Percentiles rank a stretch among this genome's conserved stretches.
Conservation (phyloP, 164 flowering plant species). For the Liquidambar formosana region DNA sequence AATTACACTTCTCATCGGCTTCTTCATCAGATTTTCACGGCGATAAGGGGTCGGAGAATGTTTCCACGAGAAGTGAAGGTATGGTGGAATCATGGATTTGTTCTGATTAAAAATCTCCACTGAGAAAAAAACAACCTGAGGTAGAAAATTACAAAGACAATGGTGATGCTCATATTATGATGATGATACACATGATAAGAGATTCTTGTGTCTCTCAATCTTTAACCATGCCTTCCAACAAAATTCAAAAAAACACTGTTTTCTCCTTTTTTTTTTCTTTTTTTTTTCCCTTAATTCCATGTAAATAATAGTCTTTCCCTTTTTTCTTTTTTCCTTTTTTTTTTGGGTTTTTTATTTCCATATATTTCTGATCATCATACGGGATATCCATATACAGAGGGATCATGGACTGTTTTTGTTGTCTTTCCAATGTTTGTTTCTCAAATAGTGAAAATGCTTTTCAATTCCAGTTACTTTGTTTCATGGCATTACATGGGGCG, state of each 20-base stretch:
- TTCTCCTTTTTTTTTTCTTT: background rate
- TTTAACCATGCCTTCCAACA: constrained; percentile 19
- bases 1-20: constrained; percentile 10
- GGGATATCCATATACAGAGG: constrained; percentile 1
- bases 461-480: background rate
- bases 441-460: background rate
- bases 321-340: background rate
- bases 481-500: background rate
- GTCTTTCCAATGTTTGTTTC: background rate
- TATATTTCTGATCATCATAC: background rate
- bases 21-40: constrained; percentile 27
- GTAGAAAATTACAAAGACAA: background rate
- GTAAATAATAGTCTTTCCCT: constrained; percentile 26
- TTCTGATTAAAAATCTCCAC: constrained; percentile 27
- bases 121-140: background rate
- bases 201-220: constrained; percentile 10
- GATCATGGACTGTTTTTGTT: no score
- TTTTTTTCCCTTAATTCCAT: constrained; percentile 8
- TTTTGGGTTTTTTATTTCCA: background rate
- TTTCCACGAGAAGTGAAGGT: constrained; percentile 42
- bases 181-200: constrained; percentile 13
- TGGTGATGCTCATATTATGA: constrained; percentile 9
- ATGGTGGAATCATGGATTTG: constrained; percentile 54
- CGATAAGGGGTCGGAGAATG: constrained; percentile 23
- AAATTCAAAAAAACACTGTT: constrained; percentile 8